These are phyloP conservation scores for Gastrodia elata DNA, from an alignment of 106 monocot genomes.

Conservation along the genomic window DNA sequence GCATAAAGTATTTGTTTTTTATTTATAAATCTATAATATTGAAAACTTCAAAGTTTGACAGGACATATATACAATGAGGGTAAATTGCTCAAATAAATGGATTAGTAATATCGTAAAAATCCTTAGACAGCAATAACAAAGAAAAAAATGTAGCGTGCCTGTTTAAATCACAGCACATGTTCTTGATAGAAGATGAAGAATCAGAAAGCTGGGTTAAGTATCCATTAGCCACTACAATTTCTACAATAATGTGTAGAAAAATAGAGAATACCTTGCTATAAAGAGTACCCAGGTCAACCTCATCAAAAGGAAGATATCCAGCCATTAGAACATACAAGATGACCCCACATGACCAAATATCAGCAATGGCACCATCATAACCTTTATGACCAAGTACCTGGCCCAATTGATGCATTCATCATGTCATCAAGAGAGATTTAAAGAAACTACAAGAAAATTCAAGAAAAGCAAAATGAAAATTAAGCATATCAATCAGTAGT, in stretches of 20 bases:
- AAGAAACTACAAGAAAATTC: background rate
- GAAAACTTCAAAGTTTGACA: background rate
- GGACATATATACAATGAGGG: background rate
- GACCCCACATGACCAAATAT: slow-evolving; percentile 96
- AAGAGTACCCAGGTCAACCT: slow-evolving; percentile 72
- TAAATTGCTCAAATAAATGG: background rate
- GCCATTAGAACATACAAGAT: slow-evolving; percentile 87
- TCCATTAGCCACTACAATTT: background rate
- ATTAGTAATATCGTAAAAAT: background rate
- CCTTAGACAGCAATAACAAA: background rate
- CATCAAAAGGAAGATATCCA: slow-evolving; percentile 93
- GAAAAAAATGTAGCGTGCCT: background rate
- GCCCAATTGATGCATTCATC: slow-evolving; percentile 13
- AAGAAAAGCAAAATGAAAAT: background rate
- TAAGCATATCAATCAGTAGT: background rate
- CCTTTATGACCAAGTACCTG: slow-evolving; percentile 92
- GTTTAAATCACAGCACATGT: background rate
- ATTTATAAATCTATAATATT: background rate
- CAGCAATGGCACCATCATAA: slow-evolving; percentile 88
- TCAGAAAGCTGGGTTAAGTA: background rate
- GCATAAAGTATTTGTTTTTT: background rate
- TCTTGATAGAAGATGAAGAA: background rate
- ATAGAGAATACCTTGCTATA: slow-evolving; percentile 49
- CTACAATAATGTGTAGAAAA: background rate
- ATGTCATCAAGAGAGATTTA: background rate